These are phyloP conservation scores for Emergomyces pasteurianus DNA, from an alignment of 2,329 filamentous ascomycete species.

Conservation along the genomic window DNA sequence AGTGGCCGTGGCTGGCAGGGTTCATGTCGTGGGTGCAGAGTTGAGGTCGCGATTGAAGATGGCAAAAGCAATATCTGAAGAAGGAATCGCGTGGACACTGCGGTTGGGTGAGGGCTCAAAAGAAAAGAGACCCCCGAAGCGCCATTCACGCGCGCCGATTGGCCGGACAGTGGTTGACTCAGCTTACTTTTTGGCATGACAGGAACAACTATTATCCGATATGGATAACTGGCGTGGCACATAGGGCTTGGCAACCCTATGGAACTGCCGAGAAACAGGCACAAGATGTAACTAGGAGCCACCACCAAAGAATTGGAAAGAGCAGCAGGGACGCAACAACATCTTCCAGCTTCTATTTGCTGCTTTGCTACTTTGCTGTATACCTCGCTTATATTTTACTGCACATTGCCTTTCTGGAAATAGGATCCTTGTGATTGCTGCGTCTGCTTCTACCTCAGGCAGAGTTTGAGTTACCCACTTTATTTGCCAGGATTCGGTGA, in stretches of 20 bases:
- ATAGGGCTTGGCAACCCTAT: not conserved
- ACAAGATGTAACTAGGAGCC: not conserved
- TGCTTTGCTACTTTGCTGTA: not conserved
- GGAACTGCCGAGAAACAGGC: not conserved
- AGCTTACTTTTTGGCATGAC: constrained; percentile 10
- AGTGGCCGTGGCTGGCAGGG: not conserved
- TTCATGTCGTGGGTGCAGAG: not conserved
- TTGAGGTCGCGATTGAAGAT: constrained; percentile 2
- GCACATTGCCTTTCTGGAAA: not conserved
- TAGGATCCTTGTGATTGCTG: too few species aligned
- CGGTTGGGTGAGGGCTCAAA: constrained; percentile 5
- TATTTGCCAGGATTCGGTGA: not conserved
- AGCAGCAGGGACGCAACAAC: not conserved
- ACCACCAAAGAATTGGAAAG: not conserved
- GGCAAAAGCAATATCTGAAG: constrained; percentile 4
- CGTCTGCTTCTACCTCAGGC: not conserved
- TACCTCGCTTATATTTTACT: not conserved
- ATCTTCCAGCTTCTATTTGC: too few species aligned
- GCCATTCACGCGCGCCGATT: constrained; percentile 25
- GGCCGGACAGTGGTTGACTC: constrained; percentile 19
- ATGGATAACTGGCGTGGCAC: not conserved
- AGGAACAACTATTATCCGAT: constrained; percentile 5
- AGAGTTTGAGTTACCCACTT: not conserved
- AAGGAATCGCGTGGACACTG: constrained; percentile 8
- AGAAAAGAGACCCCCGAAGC: constrained; percentile 7